phyloP scores from a whole-genome alignment of 1,284 basidiomycete genomes.

The Fistulina hepatica region DNA sequence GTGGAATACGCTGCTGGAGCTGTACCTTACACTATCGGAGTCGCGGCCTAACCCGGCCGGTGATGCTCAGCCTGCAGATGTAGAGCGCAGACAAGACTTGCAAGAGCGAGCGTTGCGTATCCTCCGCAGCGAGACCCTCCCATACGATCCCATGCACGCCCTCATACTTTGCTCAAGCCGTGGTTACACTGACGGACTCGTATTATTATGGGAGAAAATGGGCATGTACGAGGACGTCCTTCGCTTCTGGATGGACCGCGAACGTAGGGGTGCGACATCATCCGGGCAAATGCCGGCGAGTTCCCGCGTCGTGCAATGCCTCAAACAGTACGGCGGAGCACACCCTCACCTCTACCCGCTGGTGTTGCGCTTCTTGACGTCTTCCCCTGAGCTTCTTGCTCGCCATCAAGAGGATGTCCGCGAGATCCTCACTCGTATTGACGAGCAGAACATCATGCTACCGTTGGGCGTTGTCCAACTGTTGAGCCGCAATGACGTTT shows the following conservation, averaged over 20 bases:
- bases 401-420: constrained; percentile 65
- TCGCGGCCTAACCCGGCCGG: constrained; percentile 2
- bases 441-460: constrained; percentile 73
- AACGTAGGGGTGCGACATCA: too few relatives aligned
- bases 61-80: constrained; percentile 9
- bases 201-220: constrained; percentile 85
- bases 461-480: constrained; percentile 85
- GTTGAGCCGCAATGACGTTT: constrained; percentile 75
- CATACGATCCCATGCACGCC: constrained; percentile 87
- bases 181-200: constrained; percentile 74
- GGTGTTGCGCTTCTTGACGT: constrained; percentile 85
- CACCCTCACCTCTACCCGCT: constrained; percentile 78
- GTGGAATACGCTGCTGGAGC: constrained; percentile 94
- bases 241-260: constrained; percentile 80
- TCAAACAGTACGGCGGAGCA: constrained; percentile 63
- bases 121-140: constrained; percentile 51
- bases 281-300: constrained; percentile 44
- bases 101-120: constrained; percentile 61
- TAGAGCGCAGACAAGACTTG: constrained; percentile 22
- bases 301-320: constrained; percentile 58
- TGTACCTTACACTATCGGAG: constrained; percentile 60
- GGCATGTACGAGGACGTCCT: constrained; percentile 96
- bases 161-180: constrained; percentile 85
- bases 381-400: constrained; percentile 55
- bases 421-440: constrained; percentile 64